Evolutionary conservation across 495 filamentous ascomycete species (phyloP).

Genomic region (Hyaloscypha variabilis): DNA sequence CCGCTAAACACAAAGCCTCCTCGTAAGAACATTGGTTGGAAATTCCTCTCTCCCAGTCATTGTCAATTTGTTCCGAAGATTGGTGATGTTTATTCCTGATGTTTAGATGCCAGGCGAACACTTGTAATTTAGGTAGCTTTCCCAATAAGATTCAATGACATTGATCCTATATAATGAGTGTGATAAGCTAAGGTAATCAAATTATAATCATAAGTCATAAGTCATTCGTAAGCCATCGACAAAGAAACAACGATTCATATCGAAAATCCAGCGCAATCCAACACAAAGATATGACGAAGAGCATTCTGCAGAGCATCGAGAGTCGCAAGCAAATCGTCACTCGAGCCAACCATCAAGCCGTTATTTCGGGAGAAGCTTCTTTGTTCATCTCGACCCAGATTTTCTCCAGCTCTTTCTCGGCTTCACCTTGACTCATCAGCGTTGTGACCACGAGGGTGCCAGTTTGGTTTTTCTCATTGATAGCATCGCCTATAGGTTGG

Average conservation of each 20-base stretch:
- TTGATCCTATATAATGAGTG: background rate
- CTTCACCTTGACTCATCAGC: slow-evolving; percentile 17
- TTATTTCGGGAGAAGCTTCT: background rate
- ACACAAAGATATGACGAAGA: too few species aligned
- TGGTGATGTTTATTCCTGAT: too few species aligned
- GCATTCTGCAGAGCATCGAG: background rate
- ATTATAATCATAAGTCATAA: background rate
- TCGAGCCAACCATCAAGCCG: background rate
- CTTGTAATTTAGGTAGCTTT: background rate
- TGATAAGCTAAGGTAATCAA: background rate
- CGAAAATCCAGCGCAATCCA: background rate
- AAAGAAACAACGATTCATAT: background rate
- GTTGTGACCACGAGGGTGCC: slow-evolving; percentile 13
- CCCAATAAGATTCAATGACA: background rate
- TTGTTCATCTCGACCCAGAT: slow-evolving; percentile 18
- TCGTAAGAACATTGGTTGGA: too few species aligned
- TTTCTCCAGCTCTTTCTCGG: slow-evolving; percentile 12
- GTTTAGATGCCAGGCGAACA: too few species aligned
- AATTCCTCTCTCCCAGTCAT: too few species aligned
- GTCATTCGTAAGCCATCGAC: background rate
- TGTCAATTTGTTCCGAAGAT: too few species aligned
- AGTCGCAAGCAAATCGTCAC: background rate
- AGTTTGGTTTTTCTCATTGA: background rate
- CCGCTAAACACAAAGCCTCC: too few species aligned
- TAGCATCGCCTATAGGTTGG: background rate